Evolutionary conservation across 78 protist species (phyloP), one percentile per base, ranked within the genome.

Genomic region (Dictyostelium citrinum): DNA sequence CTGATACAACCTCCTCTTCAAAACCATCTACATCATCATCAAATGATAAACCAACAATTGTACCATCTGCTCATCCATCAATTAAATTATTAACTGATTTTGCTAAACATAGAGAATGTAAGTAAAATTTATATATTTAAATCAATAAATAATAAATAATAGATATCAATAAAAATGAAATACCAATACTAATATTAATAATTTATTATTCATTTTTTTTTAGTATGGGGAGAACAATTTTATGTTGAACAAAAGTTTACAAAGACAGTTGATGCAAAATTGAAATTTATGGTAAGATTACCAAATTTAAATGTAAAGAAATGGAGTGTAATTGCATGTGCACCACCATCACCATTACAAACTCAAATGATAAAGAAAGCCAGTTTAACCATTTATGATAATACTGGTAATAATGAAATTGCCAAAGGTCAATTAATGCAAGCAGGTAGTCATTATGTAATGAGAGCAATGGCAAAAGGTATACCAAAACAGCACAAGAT

Each of bases 331-430:
- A 14, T 88, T 0, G 33, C 51, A n/a, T 24, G 71, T 46, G 93
- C 93, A 24, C 93, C 93, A 78, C 93, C 93, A 6, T 61, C 85
- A 46, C 92, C 92, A 41, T n/a, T 88, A 35, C 93, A 51, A 39
- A 72, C 61, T 33, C 93, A 88, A 78, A 49, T 60, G 46, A 79
- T 88, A 10, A 88, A 61, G 74, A 24, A 43, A 11, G 84, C 93
- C 5, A 1, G 46, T 2, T 46, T 88, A 8, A 88, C 70, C 2
- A 5, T 67, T 5, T 67, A 29, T 64, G 74, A 78, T 78, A 12
- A n/a, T 17, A 49, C n/a, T 6, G 78, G 31, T n/a, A 76, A 39
- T 16, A 27, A 43, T 20, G 39, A 43, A 49, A 22, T 88, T 2
- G 2, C 27, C 7, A 45, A 61, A 17, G 76, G 84, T 33, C 33